A percentile compares a stretch with the other conserved stretches of the same genome.
Conservation (phyloP, 2,329 filamentous ascomycete species). For the Malbranchea zuffiana region DNA sequence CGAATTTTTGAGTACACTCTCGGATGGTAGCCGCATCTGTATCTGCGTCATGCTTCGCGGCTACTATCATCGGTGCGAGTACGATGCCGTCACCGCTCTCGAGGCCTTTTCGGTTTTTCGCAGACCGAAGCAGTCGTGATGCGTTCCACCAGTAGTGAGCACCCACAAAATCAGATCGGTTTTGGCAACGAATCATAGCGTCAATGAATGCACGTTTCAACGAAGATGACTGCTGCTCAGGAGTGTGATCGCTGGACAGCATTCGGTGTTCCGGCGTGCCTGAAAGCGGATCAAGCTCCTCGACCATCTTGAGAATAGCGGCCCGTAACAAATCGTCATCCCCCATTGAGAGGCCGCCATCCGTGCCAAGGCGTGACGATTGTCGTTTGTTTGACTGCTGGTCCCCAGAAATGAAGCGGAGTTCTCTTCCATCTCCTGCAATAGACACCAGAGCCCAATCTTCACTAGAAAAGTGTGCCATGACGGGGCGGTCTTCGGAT, state of each 20-base stretch:
- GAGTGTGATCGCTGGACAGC: conserved; percentile 1
- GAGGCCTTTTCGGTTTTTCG: conserved; percentile 44
- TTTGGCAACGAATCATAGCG: conserved; percentile 64
- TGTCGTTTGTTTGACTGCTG: background rate
- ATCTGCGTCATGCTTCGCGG: conserved; percentile 32
- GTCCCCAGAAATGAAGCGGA: background rate
- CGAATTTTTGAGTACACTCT: conserved; percentile 41
- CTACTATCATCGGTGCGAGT: conserved; percentile 61
- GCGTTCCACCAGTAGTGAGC: conserved; percentile 81
- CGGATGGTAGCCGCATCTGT: conserved; percentile 25
- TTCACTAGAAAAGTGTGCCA: conserved; percentile 69
- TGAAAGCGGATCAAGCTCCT: conserved; percentile 65
- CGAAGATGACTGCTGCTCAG: conserved; percentile 14
- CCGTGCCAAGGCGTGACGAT: background rate
- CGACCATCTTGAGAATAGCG: conserved; percentile 67
- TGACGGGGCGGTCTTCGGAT: conserved; percentile 40
- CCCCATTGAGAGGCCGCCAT: conserved; percentile 45
- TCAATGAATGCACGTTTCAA: conserved; percentile 43
- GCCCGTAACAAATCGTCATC: conserved; percentile 73
- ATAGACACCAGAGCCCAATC: conserved; percentile 75
- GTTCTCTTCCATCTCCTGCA: conserved; percentile 53
- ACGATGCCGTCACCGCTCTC: conserved; percentile 56
- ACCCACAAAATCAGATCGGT: conserved; percentile 70
- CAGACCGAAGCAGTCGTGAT: conserved; percentile 56
- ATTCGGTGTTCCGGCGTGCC: conserved; percentile 10